Percentiles rank a stretch among this genome's conserved stretches.
These are phyloP conservation scores for Spraguea lophii DNA, from an alignment of 371 early-diverging fungal genomes.

Conservation along the genomic window DNA sequence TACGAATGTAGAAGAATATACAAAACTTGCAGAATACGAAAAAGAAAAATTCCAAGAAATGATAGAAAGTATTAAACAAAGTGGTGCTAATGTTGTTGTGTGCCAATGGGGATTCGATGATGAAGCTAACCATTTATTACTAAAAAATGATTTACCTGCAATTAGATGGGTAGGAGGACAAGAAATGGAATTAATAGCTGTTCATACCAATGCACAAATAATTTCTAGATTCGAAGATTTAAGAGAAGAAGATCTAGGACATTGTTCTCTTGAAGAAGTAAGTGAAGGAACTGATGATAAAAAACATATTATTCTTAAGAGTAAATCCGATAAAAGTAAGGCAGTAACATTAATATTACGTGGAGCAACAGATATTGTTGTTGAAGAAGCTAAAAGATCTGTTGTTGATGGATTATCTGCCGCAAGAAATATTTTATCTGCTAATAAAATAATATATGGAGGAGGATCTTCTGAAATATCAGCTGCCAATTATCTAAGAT, in stretches of 20 bases:
- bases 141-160: conserved; percentile 88
- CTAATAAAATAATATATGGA: conserved; percentile 92
- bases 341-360: conserved; percentile 91
- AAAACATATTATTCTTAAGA: conserved; percentile 82
- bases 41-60: conserved; percentile 77
- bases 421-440: conserved; percentile 79
- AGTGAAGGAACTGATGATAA: conserved; percentile 91
- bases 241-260: conserved; percentile 64
- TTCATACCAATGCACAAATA: conserved; percentile 91
- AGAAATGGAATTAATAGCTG: conserved; percentile 82
- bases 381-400: conserved; percentile 95
- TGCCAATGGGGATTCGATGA: conserved; percentile 99
- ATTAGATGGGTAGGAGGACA: conserved; percentile 99
- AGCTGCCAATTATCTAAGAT: conserved; percentile 52
- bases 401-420: conserved; percentile 96
- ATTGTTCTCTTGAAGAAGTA: conserved; percentile 77
- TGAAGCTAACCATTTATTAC: conserved; percentile 92
- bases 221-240: conserved; percentile 96
- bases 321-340: conserved; percentile 41
- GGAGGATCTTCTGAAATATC: conserved; percentile 94
- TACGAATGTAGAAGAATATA: conserved; percentile 80
- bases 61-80: conserved; percentile 80
- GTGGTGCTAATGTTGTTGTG: conserved; percentile 84
- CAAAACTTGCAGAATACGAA: conserved; percentile 79
- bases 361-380: conserved; percentile 91